phyloP scores from a whole-genome alignment of 2,329 filamentous ascomycete genomes.

The Xylariaceae sp. region DNA sequence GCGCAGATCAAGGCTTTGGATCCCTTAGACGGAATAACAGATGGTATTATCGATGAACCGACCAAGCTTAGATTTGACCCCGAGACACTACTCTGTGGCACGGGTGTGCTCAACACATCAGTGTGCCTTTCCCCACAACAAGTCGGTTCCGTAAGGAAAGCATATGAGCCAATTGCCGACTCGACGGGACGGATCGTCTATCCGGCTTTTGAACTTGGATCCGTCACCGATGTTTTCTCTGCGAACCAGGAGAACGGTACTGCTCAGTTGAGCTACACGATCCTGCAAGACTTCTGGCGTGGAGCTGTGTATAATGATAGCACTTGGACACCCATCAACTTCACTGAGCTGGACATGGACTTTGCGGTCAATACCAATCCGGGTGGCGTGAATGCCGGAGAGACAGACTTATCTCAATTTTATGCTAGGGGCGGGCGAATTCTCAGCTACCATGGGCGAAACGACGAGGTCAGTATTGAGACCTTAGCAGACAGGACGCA shows the following conservation, averaged over 20 bases:
- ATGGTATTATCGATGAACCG: constrained; percentile 42
- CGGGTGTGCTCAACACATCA: constrained; percentile 13
- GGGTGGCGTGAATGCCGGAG: constrained; percentile 14
- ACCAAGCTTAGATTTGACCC: constrained; percentile 35
- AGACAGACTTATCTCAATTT: constrained; percentile 14
- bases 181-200: constrained; percentile 16
- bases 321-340: constrained; percentile 15
- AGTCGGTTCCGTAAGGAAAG: constrained; percentile 15
- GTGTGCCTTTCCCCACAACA: constrained; percentile 16
- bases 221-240: constrained; percentile 17
- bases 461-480: constrained; percentile 12
- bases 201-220: constrained; percentile 17
- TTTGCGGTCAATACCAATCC: constrained; percentile 14
- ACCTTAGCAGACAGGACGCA: neutral
- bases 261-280: constrained; percentile 16
- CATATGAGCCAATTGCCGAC: constrained; percentile 17
- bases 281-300: constrained; percentile 21
- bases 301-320: constrained; percentile 19
- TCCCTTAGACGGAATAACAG: constrained; percentile 37
- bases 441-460: constrained; percentile 19
- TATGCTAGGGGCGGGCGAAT: constrained; percentile 15
- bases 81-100: constrained; percentile 11
- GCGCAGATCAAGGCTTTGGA: constrained; percentile 43
- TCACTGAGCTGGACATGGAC: constrained; percentile 17
- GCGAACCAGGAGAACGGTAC: constrained; percentile 18